Evolutionary conservation across 306 rosid species (phyloP), one percentile per base, ranked within the genome.

Genomic region (Carpinus fangiana): DNA sequence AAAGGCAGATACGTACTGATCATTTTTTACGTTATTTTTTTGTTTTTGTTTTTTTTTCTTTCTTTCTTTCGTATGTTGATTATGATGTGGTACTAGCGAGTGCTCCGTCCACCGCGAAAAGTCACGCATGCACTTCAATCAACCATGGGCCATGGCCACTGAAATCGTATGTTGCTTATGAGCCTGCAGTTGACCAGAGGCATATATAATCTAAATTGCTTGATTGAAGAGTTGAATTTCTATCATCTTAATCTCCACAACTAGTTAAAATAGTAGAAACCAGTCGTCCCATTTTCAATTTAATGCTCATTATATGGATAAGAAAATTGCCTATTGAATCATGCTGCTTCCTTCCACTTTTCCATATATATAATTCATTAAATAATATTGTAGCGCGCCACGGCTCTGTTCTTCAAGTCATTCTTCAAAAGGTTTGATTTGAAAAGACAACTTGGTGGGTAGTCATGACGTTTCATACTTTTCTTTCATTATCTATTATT

Each of bases 21-120:
- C 52, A 72, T 41, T 57, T 83, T 72, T 34, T 2, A 23, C 26
- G 26, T 31, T 34, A 31, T 2, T 2, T 31, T 31, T 31, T 31
- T 31, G 26, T 23, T 36, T 36, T 23, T 34, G 4, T 41, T 5
- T 6, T 5, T 52, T 79, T 66, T 26, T 2, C 21, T 34, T 11
- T 11, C 3, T 48, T 48, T 31, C 17, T 74, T 46, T 76, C 70
- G 70, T 41, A 67, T 34, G 14, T 66, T 61, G 34, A 60, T 83
- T 81, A 70, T 64, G 66, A 78, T 75, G 56, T 41, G 48, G 16
- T 6, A 5, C 8, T 5, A 4, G 72, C 43, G 74, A 81, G 79
- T 81, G 89, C 76, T 72, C 46, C 43, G 82, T 28, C 89, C 86
- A 86, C 78, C 31, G 69, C 68, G 78, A 56, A 78, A 28, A 52